These are phyloP conservation scores for Aspergillus fijiensis DNA, from an alignment of 2,329 filamentous ascomycete genomes.

Conservation along the genomic window DNA sequence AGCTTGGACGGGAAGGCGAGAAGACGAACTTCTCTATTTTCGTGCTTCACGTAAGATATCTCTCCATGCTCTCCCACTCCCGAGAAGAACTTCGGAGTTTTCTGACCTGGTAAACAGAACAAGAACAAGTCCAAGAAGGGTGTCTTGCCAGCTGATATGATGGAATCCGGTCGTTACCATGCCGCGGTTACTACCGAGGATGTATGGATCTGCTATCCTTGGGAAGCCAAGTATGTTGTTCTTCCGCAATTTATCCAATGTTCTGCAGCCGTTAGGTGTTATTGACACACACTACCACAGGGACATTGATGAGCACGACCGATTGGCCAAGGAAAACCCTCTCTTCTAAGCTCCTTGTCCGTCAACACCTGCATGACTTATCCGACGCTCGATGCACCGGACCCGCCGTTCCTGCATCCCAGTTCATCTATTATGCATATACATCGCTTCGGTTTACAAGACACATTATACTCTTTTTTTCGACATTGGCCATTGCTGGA, in stretches of 20 bases:
- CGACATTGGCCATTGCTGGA: conserved; percentile 10
- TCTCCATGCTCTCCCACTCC: not conserved
- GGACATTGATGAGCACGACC: conserved; percentile 91
- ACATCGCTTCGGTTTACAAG: conserved; percentile 3
- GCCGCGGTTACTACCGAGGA: conserved; percentile 88
- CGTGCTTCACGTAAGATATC: conserved; percentile 73
- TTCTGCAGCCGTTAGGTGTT: not conserved
- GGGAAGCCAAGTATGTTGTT: conserved; percentile 73
- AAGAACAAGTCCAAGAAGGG: conserved; percentile 98
- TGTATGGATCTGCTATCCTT: conserved; percentile 98
- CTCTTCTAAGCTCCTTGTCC: conserved; percentile 24
- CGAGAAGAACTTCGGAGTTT: not conserved
- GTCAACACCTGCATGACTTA: not conserved
- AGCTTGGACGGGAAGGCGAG: conserved; percentile 65
- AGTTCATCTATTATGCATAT: conserved; percentile 18
- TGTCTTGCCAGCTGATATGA: conserved; percentile 72
- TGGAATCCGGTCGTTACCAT: conserved; percentile 70
- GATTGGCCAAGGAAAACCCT: conserved; percentile 55
- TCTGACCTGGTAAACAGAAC: conserved; percentile 58
- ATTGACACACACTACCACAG: conserved; percentile 37
- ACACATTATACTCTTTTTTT: not conserved
- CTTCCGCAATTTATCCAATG: not conserved
- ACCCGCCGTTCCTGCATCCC: conserved; percentile 3
- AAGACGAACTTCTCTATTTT: conserved; percentile 92
- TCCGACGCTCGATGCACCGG: not conserved